A percentile compares a stretch with the other conserved stretches of the same genome.
Conservation (phyloP, 495 filamentous ascomycete genomes). For the Daldinia childiae region DNA sequence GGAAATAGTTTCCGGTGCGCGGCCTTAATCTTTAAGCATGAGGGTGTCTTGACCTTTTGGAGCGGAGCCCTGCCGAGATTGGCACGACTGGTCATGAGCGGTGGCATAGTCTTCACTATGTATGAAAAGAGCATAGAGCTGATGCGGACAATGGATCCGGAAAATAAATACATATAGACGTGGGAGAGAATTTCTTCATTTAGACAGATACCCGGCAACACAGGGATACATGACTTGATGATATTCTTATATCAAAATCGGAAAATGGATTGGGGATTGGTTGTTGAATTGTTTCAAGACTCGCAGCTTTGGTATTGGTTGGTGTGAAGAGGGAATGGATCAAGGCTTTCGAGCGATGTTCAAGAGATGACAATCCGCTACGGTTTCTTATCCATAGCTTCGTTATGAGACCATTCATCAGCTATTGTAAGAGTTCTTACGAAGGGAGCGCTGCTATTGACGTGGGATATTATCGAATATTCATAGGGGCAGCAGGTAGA, state of each 20-base stretch:
- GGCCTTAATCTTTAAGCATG: slow-evolving; percentile 82
- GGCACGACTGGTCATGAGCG: slow-evolving; percentile 84
- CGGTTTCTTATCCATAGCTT: neutral
- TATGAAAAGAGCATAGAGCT: slow-evolving; percentile 97
- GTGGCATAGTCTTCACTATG: slow-evolving; percentile 98
- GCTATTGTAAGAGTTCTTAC: neutral
- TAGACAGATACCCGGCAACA: slow-evolving; percentile 31
- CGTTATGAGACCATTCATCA: neutral
- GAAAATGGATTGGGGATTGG: neutral
- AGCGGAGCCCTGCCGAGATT: slow-evolving; percentile 88
- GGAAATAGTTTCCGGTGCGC: slow-evolving; percentile 91
- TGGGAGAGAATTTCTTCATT: slow-evolving; percentile 2
- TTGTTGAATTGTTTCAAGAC: neutral
- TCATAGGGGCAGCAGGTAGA: neutral
- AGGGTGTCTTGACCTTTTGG: slow-evolving; percentile 92
- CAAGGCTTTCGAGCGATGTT: neutral
- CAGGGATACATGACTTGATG: slow-evolving; percentile 1
- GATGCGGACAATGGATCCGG: slow-evolving; percentile 82
- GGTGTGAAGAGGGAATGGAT: neutral
- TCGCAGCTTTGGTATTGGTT: neutral
- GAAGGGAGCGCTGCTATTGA: neutral
- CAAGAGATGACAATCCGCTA: neutral
- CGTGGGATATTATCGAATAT: neutral
- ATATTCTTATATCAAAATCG: slow-evolving; percentile 1
- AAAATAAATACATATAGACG: slow-evolving; percentile 79